These are phyloP conservation scores for Rhododendron griersonianum DNA, from an alignment of 148 eudicot genomes.

Conservation along the genomic window DNA sequence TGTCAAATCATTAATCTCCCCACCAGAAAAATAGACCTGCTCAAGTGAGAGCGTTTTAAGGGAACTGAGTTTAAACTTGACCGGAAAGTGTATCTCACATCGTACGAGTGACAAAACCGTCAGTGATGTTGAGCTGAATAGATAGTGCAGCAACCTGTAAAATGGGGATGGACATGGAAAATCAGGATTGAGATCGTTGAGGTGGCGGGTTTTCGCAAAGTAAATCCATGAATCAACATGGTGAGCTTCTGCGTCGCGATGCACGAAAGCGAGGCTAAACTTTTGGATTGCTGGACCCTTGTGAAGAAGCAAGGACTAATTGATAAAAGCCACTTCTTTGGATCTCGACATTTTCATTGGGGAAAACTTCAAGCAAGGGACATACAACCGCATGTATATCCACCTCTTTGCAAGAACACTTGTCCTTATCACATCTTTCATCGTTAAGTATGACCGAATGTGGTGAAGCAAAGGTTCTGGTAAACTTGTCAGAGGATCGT, in stretches of 20 bases:
- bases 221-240: conserved; percentile 3
- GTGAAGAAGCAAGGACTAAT: background rate
- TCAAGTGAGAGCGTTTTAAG: conserved; percentile 4
- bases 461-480: background rate
- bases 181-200: conserved; percentile 2
- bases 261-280: background rate
- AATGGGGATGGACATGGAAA: background rate
- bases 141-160: too few species aligned
- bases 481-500: too few species aligned
- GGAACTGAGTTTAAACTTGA: background rate
- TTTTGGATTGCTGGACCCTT: background rate
- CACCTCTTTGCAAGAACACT: conserved; percentile 1
- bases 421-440: conserved; percentile 4
- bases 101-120: background rate
- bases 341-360: background rate
- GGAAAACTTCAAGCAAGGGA: conserved; percentile 3
- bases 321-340: background rate
- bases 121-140: background rate
- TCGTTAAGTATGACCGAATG: background rate
- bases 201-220: background rate
- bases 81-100: background rate
- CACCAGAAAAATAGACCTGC: background rate
- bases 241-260: background rate
- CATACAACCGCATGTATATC: background rate
- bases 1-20: background rate